These are phyloP conservation scores for Apiosordaria backusii DNA, from an alignment of 495 filamentous ascomycete species.

Conservation along the genomic window DNA sequence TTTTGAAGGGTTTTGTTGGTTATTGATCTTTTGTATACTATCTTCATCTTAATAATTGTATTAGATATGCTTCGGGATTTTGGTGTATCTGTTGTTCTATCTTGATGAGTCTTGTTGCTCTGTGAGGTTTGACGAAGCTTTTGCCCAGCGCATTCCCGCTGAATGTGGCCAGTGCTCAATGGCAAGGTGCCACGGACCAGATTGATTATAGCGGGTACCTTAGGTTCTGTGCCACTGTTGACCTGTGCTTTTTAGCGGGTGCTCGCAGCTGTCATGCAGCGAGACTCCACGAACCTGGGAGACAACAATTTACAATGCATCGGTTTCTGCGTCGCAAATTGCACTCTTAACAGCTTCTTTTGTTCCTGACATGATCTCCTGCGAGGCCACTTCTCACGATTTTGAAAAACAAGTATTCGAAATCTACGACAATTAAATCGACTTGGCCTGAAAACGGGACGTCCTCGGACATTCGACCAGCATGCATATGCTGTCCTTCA, in stretches of 20 bases:
- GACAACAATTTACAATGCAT: not conserved
- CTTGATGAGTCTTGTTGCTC: not conserved
- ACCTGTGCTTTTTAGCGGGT: conserved; percentile 2
- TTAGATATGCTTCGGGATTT: not conserved
- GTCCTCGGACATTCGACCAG: not conserved
- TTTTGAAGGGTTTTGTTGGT: not conserved
- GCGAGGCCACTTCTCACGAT: not conserved
- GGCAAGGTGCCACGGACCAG: not conserved
- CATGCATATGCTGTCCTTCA: not conserved
- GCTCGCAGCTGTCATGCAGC: not conserved
- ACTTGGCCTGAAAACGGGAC: not conserved
- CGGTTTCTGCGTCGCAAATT: not conserved
- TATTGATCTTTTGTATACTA: not conserved
- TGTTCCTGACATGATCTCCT: not conserved
- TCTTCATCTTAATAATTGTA: conserved; percentile 3
- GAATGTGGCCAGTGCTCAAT: not conserved
- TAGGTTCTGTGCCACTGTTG: not conserved
- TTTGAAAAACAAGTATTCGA: not conserved
- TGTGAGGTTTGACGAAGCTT: conserved; percentile 2
- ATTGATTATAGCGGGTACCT: not conserved
- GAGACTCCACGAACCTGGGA: not conserved
- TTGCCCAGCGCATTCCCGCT: not conserved
- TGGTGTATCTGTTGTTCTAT: not conserved
- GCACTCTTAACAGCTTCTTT: not conserved
- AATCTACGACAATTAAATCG: too few species aligned